A percentile compares a stretch with the other conserved stretches of the same genome.
Evolutionary conservation across 129 eudicot species (phyloP).

Genomic region (Lonicera japonica): DNA sequence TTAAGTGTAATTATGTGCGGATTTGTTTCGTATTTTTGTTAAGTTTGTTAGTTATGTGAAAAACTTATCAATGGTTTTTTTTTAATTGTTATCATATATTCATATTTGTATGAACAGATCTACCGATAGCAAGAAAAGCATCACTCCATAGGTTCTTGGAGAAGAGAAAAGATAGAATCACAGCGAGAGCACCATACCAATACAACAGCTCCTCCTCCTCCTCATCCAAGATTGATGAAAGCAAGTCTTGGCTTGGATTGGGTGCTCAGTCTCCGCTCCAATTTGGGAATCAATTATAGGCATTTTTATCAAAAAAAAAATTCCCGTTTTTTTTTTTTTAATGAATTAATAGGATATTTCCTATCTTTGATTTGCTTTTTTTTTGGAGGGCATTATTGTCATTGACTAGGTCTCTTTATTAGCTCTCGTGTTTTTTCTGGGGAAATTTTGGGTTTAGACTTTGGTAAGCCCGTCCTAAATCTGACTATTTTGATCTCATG

Average conservation of each 20-base stretch:
- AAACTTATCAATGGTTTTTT: background rate
- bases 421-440: no score
- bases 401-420: no score
- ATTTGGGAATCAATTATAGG: conserved; percentile 5
- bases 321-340: background rate
- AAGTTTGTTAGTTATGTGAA: background rate
- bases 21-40: no score
- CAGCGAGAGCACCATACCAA: conserved; percentile 29
- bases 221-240: conserved; percentile 22
- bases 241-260: conserved; percentile 40
- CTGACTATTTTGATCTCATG: background rate
- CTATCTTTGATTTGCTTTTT: no score
- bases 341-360: background rate
- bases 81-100: no score
- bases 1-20: no score
- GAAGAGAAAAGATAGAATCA: conserved; percentile 61
- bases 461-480: background rate
- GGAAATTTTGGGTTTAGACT: background rate
- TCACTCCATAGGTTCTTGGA: conserved; percentile 56
- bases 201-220: background rate
- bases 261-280: conserved; percentile 18
- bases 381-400: background rate
- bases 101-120: conserved; percentile 40
- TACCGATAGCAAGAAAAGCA: conserved; percentile 56
- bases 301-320: background rate